Evolutionary conservation across 2,329 filamentous ascomycete species (phyloP).

Genomic region (Talaromyces sp.): DNA sequence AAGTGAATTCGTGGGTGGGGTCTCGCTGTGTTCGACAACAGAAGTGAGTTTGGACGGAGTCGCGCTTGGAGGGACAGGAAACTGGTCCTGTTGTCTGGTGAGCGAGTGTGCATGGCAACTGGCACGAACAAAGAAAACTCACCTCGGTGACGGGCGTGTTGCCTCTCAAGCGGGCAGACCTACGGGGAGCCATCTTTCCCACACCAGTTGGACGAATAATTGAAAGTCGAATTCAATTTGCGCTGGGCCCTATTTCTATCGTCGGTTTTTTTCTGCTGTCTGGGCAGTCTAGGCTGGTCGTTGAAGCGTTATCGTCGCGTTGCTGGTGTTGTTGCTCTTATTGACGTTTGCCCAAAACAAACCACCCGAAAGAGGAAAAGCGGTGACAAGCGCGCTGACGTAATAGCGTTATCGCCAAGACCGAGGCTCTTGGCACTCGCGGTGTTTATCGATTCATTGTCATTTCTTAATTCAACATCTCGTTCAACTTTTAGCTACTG

Average conservation of each 20-base stretch:
- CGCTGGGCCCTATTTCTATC: not conserved
- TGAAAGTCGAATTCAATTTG: not conserved
- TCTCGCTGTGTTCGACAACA: constrained; percentile 45
- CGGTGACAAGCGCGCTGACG: not conserved
- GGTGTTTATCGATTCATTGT: too few relatives aligned
- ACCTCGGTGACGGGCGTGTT: constrained; percentile 29
- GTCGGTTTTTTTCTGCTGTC: not conserved
- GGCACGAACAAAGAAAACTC: constrained; percentile 10
- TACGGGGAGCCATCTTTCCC: constrained; percentile 32
- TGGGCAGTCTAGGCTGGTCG: not conserved
- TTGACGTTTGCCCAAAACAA: constrained; percentile 10
- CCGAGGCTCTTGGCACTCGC: not conserved
- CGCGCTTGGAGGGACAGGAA: constrained; percentile 10
- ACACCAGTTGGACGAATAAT: not conserved
- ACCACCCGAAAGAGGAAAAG: constrained; percentile 1
- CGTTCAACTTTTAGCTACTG: not conserved
- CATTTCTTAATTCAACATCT: not conserved
- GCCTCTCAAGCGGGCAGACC: constrained; percentile 37
- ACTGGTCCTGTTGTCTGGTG: constrained; percentile 10
- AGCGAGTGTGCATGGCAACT: not conserved
- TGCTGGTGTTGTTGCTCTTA: constrained; percentile 1
- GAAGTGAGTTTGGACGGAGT: constrained; percentile 33
- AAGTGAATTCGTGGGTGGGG: constrained; percentile 28
- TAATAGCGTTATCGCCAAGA: not conserved
- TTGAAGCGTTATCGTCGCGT: constrained; percentile 4